Base-by-base conservation (phyloP, 1,284 basidiomycete genomes). In the Schizophyllum amplum region DNA sequence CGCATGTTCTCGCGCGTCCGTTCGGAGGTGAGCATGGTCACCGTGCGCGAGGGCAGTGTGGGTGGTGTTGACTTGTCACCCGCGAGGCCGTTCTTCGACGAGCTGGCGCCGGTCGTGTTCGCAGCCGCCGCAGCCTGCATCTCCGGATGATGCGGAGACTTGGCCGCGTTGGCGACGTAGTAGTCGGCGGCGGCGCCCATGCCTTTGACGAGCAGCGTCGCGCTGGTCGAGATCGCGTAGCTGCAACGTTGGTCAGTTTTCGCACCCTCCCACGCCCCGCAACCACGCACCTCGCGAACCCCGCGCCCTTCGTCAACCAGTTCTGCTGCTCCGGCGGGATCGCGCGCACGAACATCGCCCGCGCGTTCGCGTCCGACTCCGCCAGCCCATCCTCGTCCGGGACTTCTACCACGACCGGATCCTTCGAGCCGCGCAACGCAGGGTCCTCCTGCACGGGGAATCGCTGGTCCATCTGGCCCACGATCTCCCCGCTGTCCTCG, bases 361-460 rank as follows among this genome's bases (percentile, higher is more conserved):
- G 65, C 52, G 75, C 79, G 67, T 70, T 73, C 56, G 71, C 69
- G 55, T 79, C 75, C 60, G 70, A 71, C 59, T 73, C 68, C 11
- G 68, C 68, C 2, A 68, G 73, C 48, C 62, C 71, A 50, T 72
- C 72, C 15, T 74, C 69, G 25, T 80, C 78, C 0, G 81, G 81
- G 27, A 92, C 77, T 66, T 92, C 87, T 57, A 93, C 79, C 52
- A 92, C 70, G 21, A 93, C 88, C 1, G 87, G 83, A 60, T 83
- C 81, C 23, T 72, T 70, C 24, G n/a, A n/a, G 57, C 73, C 69
- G 51, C 69, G 64, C 47, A 82, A 72, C 26, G 70, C 66, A 11
- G 80, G 74, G 63, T 87, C 86, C 65, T 89, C 87, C 23, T 72
- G 74, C 15, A 89, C 76, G 24, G 72, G 69, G 55, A 88, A 72